phyloP scores from a whole-genome alignment of 345 rosid genomes.

The Mercurialis annua region DNA sequence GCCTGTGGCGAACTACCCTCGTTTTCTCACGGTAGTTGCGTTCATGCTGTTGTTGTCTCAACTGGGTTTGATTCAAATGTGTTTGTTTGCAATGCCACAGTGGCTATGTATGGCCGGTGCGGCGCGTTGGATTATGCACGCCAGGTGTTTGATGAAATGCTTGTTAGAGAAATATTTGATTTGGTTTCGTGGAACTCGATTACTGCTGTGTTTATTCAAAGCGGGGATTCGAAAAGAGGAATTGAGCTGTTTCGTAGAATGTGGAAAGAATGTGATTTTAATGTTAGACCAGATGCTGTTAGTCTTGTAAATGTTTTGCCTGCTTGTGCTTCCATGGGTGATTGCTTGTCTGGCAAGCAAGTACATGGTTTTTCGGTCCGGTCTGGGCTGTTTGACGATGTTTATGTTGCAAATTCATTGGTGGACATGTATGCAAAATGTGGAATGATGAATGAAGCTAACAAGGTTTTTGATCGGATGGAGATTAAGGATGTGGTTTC shows the following conservation, averaged over 20 bases:
- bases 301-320: slow-evolving; percentile 70
- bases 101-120: slow-evolving; percentile 63
- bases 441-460: slow-evolving; percentile 59
- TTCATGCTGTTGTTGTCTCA: slow-evolving; percentile 42
- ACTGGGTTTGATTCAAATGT: slow-evolving; percentile 59
- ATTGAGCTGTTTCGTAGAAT: slow-evolving; percentile 47
- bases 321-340: slow-evolving; percentile 54
- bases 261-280: slow-evolving; percentile 28
- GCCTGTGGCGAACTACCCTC: slow-evolving; percentile 64
- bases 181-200: slow-evolving; percentile 80
- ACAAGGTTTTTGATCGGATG: slow-evolving; percentile 53
- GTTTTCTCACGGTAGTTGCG: slow-evolving; percentile 37
- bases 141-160: slow-evolving; percentile 72
- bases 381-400: slow-evolving; percentile 49
- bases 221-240: slow-evolving; percentile 42
- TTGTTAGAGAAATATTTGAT: slow-evolving; percentile 39
- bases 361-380: slow-evolving; percentile 55
- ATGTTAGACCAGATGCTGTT: slow-evolving; percentile 47
- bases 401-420: slow-evolving; percentile 67
- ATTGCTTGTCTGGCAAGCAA: slow-evolving; percentile 43
- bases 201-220: slow-evolving; percentile 46
- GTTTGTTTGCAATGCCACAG: slow-evolving; percentile 64
- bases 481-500: slow-evolving; percentile 68
- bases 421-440: slow-evolving; percentile 89
- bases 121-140: slow-evolving; percentile 47